These are phyloP conservation scores for Colletotrichum viniferum DNA, from an alignment of 2,329 filamentous ascomycete genomes.

Conservation along the genomic window DNA sequence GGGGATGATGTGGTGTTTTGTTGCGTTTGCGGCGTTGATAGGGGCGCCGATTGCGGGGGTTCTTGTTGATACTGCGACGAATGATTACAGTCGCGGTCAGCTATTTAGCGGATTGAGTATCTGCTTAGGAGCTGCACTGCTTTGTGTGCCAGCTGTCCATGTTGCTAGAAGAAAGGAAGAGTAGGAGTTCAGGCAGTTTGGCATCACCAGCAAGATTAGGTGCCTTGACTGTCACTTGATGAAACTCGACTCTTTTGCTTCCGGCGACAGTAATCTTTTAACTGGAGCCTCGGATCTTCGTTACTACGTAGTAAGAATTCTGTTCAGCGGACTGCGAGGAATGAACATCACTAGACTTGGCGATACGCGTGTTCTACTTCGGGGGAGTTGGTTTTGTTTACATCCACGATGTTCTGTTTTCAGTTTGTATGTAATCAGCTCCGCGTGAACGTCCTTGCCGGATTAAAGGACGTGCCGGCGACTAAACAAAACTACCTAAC, in stretches of 20 bases:
- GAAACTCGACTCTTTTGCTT: background rate
- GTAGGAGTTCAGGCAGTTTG: rapidly evolving
- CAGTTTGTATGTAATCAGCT: background rate
- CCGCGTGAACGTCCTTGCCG: background rate
- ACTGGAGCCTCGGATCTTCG: rapidly evolving
- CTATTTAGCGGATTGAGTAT: background rate
- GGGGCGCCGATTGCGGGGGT: background rate
- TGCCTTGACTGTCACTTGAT: background rate
- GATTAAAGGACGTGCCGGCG: background rate
- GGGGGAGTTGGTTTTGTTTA: background rate
- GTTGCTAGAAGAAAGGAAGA: background rate
- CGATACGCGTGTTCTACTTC: background rate
- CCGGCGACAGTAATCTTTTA: background rate
- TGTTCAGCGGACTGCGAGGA: background rate
- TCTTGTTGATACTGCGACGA: background rate
- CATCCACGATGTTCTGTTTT: rapidly evolving
- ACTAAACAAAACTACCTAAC: background rate
- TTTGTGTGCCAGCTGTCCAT: background rate
- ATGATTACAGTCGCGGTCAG: background rate
- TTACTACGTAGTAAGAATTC: background rate
- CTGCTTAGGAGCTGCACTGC: background rate
- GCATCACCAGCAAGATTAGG: rapidly evolving
- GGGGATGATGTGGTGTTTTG: background rate
- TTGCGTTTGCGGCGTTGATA: background rate
- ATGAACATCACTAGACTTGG: background rate